A percentile compares a stretch with the other conserved stretches of the same genome.
Conservation (phyloP, 2,329 filamentous ascomycete species). For the Ascosphaera apis region DNA sequence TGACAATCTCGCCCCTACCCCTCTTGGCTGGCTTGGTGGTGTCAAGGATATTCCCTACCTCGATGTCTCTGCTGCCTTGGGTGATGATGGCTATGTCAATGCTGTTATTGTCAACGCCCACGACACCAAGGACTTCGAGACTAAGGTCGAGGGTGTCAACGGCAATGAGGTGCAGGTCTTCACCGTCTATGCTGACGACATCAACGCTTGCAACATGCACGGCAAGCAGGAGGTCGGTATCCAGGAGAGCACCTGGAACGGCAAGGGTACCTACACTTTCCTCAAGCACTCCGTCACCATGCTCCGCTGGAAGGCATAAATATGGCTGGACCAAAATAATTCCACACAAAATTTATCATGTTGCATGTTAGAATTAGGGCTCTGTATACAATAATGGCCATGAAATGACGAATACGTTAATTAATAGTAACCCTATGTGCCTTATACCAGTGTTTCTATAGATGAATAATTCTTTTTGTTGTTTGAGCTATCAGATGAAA, state of each 20-base stretch:
- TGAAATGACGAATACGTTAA: too few species aligned
- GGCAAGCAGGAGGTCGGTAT: constrained; percentile 39
- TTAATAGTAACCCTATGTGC: too few species aligned
- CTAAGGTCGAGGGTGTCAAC: constrained; percentile 32
- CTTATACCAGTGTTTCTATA: too few species aligned
- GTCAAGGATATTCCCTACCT: constrained; percentile 42
- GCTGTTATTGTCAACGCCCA: constrained; percentile 53
- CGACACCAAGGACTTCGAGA: constrained; percentile 35
- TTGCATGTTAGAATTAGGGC: too few species aligned
- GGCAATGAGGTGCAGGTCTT: constrained; percentile 34
- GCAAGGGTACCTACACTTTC: constrained; percentile 38
- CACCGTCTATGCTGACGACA: constrained; percentile 34
- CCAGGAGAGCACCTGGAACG: constrained; percentile 39
- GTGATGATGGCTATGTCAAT: constrained; percentile 35
- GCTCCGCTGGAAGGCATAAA: constrained; percentile 29
- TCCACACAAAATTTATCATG: too few species aligned
- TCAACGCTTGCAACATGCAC: constrained; percentile 38
- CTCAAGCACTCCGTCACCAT: constrained; percentile 48
- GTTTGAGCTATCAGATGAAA: too few species aligned
- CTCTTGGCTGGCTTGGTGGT: constrained; percentile 15
- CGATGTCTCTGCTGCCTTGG: constrained; percentile 18
- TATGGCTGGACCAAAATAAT: too few species aligned
- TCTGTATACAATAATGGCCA: too few species aligned
- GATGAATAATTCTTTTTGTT: too few species aligned
- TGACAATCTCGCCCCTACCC: too few species aligned